A percentile compares a stretch with the other conserved stretches of the same genome.
Evolutionary conservation across 2,329 filamentous ascomycete genomes (phyloP).

Genomic region (Hypoxylon sp.): DNA sequence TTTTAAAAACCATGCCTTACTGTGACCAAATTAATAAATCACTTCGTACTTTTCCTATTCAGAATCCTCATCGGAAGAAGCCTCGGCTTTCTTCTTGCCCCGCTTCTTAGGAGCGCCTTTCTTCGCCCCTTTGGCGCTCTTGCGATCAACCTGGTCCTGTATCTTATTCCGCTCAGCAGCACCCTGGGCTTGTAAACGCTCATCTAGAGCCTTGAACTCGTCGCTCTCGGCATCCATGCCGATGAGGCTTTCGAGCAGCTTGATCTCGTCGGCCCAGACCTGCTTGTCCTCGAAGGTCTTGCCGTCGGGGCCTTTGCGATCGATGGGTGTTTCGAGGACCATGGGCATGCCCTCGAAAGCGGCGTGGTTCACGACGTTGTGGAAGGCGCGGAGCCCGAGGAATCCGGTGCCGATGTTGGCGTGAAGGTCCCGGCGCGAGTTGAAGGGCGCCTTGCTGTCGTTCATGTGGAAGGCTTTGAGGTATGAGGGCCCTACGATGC

Average conservation of each 20-base stretch:
- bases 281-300: slow-evolving; percentile 81
- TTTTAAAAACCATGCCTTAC: too few species aligned
- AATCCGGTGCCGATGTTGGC: slow-evolving; percentile 98
- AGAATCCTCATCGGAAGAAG: slow-evolving; percentile 51
- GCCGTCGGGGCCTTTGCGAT: slow-evolving; percentile 75
- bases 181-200: slow-evolving; percentile 76
- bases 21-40: slow-evolving; percentile 10
- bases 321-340: slow-evolving; percentile 96
- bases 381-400: slow-evolving; percentile 89
- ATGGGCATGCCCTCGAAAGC: slow-evolving; percentile 85
- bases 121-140: slow-evolving; percentile 71
- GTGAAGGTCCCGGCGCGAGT: slow-evolving; percentile 87
- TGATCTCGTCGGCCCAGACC: slow-evolving; percentile 95
- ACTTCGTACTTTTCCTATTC: slow-evolving; percentile 38
- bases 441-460: slow-evolving; percentile 92
- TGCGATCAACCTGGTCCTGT: slow-evolving; percentile 84
- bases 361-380: slow-evolving; percentile 88
- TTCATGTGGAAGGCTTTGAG: slow-evolving; percentile 92
- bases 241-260: slow-evolving; percentile 89
- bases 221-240: slow-evolving; percentile 84
- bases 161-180: slow-evolving; percentile 79
- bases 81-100: slow-evolving; percentile 46
- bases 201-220: slow-evolving; percentile 78
- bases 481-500: slow-evolving; percentile 82
- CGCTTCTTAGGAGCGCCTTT: slow-evolving; percentile 55